Conservation (phyloP, 106 monocot genomes). For the Vanilla planifolia region DNA sequence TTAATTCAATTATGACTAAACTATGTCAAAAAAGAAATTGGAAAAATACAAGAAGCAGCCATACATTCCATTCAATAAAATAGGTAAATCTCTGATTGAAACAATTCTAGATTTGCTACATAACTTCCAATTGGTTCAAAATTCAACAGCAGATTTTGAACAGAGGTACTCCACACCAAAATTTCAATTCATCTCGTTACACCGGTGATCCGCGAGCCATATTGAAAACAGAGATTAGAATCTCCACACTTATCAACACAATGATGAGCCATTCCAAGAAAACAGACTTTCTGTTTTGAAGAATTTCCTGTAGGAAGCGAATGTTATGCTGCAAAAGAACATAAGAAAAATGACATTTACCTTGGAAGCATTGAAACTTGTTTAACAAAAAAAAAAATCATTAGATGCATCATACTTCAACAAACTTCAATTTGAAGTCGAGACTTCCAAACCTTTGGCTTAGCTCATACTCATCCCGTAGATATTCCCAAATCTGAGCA, state of each 20-base stretch:
- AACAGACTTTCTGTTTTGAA: slow-evolving; percentile 81
- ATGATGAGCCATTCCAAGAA: slow-evolving; percentile 95
- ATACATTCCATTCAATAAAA: too few relatives aligned
- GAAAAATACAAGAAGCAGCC: too few relatives aligned
- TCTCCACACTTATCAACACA: slow-evolving; percentile 83
- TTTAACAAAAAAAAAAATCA: background rate
- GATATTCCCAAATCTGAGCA: slow-evolving; percentile 99
- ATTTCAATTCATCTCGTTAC: too few relatives aligned
- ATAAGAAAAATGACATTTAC: background rate
- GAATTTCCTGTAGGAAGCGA: slow-evolving; percentile 89
- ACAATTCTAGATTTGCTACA: too few relatives aligned
- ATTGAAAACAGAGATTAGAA: slow-evolving; percentile 81
- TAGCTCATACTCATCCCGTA: slow-evolving; percentile 90
- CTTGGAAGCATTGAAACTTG: background rate
- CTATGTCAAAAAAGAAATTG: too few relatives aligned
- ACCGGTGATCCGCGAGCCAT: slow-evolving; percentile 42
- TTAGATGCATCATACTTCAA: slow-evolving; percentile 52
- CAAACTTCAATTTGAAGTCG: slow-evolving; percentile 96
- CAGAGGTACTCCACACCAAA: too few relatives aligned
- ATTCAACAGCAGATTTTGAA: too few relatives aligned
- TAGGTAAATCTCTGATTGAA: too few relatives aligned
- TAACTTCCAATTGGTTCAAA: too few relatives aligned
- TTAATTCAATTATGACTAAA: too few relatives aligned
- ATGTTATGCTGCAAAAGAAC: slow-evolving; percentile 79
- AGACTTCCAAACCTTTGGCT: slow-evolving; percentile 95